Base-by-base conservation (phyloP, 108 stramenopile species). In the Nitzschia sp. region DNA sequence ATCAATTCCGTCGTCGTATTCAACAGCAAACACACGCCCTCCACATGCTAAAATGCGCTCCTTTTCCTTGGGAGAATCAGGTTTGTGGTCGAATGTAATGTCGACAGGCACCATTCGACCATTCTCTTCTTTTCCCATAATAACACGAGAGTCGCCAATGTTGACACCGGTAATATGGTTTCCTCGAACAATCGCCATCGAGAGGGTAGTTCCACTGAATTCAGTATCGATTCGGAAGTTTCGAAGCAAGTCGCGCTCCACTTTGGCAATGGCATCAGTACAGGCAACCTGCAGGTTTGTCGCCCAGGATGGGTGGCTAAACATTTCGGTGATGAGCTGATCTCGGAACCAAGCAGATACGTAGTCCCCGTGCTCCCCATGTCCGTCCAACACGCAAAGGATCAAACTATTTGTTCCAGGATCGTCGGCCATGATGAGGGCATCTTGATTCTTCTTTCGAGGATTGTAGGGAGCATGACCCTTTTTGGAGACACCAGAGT, bases 401-500 rank as follows among this genome's bases (percentile, higher is more conserved):
- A 98, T 81, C 53, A 97, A 81, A 35, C 91, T 87, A 58, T 90
- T 91, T 17, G 97, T 99, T 22, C 81, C 73, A 1, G 94, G 82
- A 65, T 97, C 94, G 62, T 97, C 96, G 8, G 87, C 90, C 97
- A 99, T 98, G 74, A 97, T 90, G 32, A 99, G 76, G 29, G 96
- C 85, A 76, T 99, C 98, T 70, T 99, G 98, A 61, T 99, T 99
- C 85, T 97, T 96, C 85, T 99, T 99, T 32, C 96, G 81, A 22
- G 96, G 97, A 69, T 99, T 97, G 87, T 99, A 97, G 44, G 98
- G 98, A 32, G 98, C 98, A 60, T 96, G 94, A 6, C 98, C 98
- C 71, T 97, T 98, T 80, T 96, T 95, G 60, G 93, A 93, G 16
- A 96, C 86, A 27, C 98, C 98, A 8, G 95, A 96, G 75, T 97